Base-by-base conservation (phyloP, 768 basidiomycete species). In the Mycena alexandri region DNA sequence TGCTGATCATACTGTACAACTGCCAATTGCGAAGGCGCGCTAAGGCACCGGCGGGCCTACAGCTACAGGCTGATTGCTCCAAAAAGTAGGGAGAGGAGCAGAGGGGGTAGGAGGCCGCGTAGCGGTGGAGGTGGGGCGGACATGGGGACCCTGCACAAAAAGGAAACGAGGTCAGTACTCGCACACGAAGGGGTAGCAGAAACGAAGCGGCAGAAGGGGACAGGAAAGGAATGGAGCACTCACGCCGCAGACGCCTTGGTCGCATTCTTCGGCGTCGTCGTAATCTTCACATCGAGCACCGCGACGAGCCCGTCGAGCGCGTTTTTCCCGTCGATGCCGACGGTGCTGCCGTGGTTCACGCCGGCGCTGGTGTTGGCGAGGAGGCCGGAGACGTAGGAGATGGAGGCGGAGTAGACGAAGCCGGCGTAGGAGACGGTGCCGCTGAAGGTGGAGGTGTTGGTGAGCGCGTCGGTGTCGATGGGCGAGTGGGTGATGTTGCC, bases 231-330 rank as follows among this genome's bases (percentile, higher is more conserved):
- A 14, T 3, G 14, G 38, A 34, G n/a, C n/a, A n/a, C 42, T 42
- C 16, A 46, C 24, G 24, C 2, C 3, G 42, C 13, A 5, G 43
- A 54, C 46, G 38, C 2, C 38, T 38, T 38, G 38, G 48, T 63
- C 55, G 66, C 59, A 50, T 58, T 69, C 41, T 52, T 56, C 19
- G 86, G 85, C 42, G 61, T 61, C 29, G 63, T 73, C 1, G 87
- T 84, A 44, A 97, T 89, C 72, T 84, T 86, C 51, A 96, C 90
- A 1, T 88, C 88, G 70, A 96, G 70, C 1, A 98, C 81, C 0
- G 93, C 94, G 5, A 96, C 91, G 13, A 94, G 80, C 1, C 96
- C 96, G 75, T 98, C 96, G 1, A 89, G 82, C 2, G 93, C 87
- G 67, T 86, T 88, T 19, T 79, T 75, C n/a, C 80, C 75, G n/a